Evolutionary conservation across 352 stramenopile species (phyloP).

Genomic region (Poterioochromonas sp.): DNA sequence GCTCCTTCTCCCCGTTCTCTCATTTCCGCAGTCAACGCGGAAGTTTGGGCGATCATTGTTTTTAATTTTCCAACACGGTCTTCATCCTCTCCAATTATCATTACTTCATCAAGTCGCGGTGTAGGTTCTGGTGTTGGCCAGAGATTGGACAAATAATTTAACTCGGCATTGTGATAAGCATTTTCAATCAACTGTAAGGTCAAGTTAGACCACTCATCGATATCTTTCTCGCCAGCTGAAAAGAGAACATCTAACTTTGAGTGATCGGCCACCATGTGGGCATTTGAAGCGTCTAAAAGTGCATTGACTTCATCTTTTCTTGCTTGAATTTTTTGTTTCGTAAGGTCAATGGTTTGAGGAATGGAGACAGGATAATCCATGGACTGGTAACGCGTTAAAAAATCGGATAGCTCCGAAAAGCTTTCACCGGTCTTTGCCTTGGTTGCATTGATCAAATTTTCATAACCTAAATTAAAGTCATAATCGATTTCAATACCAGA

Average conservation of each 20-base stretch:
- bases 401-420: background rate
- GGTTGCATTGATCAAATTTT: background rate
- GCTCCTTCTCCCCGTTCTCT: background rate
- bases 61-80: constrained; percentile 1
- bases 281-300: background rate
- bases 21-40: background rate
- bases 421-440: background rate
- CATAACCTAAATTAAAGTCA: constrained; percentile 3
- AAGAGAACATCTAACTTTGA: background rate
- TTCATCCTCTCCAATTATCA: background rate
- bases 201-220: constrained; percentile 5
- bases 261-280: constrained; percentile 16
- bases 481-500: constrained; percentile 16
- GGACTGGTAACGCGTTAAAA: background rate
- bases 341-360: background rate
- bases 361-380: background rate
- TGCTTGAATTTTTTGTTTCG: background rate
- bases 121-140: background rate
- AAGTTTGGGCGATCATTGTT: background rate
- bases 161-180: constrained; percentile 5
- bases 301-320: background rate
- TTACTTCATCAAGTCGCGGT: background rate
- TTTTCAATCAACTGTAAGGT: constrained; percentile 16
- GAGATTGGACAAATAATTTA: constrained; percentile 3
- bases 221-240: background rate